phyloP scores from a whole-genome alignment of 306 rosid species.

The Malus asiatica region DNA sequence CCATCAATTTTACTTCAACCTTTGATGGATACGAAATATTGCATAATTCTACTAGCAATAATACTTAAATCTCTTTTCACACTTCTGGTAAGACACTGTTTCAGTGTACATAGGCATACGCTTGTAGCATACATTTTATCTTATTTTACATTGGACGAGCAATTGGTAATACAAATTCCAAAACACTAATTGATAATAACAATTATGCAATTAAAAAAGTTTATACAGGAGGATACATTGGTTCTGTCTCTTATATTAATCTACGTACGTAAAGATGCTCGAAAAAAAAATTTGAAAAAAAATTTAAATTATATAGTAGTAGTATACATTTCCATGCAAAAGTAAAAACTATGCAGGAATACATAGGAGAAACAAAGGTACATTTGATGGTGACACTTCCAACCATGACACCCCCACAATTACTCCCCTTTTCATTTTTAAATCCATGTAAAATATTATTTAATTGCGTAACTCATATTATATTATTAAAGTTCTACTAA shows the following conservation, averaged over 20 bases:
- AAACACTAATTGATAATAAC: not conserved
- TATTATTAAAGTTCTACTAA: constrained; percentile 3
- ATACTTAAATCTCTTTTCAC: not conserved
- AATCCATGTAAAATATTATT: constrained; percentile 19
- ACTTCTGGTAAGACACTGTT: not conserved
- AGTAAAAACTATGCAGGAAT: constrained; percentile 24
- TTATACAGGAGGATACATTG: not conserved
- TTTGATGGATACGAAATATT: not conserved
- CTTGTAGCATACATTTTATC: not conserved
- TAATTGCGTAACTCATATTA: not conserved
- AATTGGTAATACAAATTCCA: not conserved
- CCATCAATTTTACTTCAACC: not conserved
- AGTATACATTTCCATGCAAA: constrained; percentile 20
- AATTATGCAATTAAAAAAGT: not conserved
- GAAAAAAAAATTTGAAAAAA: not conserved
- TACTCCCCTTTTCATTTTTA: constrained; percentile 42
- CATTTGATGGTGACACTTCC: constrained; percentile 72
- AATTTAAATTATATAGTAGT: not conserved
- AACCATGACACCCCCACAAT: constrained; percentile 62
- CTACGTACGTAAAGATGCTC: not conserved
- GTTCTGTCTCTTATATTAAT: not conserved
- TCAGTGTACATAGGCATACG: not conserved
- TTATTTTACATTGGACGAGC: not conserved
- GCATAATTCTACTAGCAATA: not conserved
- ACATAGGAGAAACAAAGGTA: constrained; percentile 49